Base-by-base conservation (phyloP, 495 filamentous ascomycete genomes). In the Penicillium roqueforti region DNA sequence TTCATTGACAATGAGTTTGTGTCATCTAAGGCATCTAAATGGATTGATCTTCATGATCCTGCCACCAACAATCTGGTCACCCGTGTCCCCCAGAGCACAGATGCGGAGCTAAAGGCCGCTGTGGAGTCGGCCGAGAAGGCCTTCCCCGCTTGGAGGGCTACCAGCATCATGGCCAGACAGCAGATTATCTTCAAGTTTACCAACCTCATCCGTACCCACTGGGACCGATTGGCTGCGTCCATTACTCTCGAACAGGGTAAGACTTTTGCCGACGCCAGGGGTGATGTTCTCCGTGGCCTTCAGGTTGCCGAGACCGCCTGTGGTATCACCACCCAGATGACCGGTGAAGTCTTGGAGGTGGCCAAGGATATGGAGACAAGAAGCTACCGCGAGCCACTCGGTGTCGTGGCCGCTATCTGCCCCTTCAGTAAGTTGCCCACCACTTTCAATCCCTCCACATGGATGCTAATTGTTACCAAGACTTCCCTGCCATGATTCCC, bases 401-500 rank as follows among this genome's bases (percentile, higher is more conserved):
- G 93, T 52, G 87, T 99, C 41, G 90, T 95, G 44, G 93, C 93
- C 23, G 89, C 95, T 43, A 99, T 99, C 57, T 99, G 95, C 76
- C 93, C 93, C 18, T 99, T 99, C 70, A 99, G 91, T 96, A 76
- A 67, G 89, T 81, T 37, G 4, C 20, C 29, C 6, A 16, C n/a
- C 19, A 13, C 22, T 39, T 9, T 6, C 3, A 16, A 10, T 25
- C 6, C 8, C 39, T 37, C 39, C 39, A n/a, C 39, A 51, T 37
- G 54, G 39, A 45, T 58, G 51, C 60, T 62, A 34, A 62, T 42
- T 47, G 0, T 29, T 14, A 32, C 16, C 16, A 59, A 95, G 89
- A 98, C 77, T 99, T 99, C 77, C 93, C 93, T 38, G 93, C 93
- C 58, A 99, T 99, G 93, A 99, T 99, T 72, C 93, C 93, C 18